Evolutionary conservation across 768 basidiomycete genomes (phyloP), one percentile per base, ranked within the genome.

Genomic region (Coprinopsis strossmayeri): DNA sequence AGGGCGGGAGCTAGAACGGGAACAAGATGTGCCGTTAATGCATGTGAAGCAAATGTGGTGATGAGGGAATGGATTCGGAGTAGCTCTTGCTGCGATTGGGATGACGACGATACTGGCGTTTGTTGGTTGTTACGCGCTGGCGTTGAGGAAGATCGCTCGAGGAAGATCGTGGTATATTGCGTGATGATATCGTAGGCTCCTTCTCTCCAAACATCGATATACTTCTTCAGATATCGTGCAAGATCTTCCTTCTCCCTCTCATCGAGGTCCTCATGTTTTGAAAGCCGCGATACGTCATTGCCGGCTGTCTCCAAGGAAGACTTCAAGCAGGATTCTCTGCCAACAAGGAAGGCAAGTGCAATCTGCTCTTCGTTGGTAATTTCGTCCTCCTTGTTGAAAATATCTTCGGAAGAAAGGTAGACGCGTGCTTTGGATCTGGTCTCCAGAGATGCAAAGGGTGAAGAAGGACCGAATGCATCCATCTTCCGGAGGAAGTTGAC

Each of bases 141-240:
- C 15, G 61, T 55, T 38, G 73, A 58, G 7, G 70, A n/a, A n/a
- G n/a, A 67, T 45, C 77, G 79, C 53, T 91, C 87, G 28, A 93
- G 78, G 64, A 97, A 95, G 53, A 96, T 92, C 32, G 91, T 82
- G 2, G 84, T 77, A 58, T 82, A 96, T 61, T 95, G 92, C 13
- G 87, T 87, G 56, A 95, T 76, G 63, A 94, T 80, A 64, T 97
- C 92, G 67, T 94, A 88, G 18, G 91, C 87, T 39, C 88, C 84
- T 67, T 97, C 94, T 45, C 93, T 73, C 84, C 94, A 96, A 10
- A 82, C 65, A 59, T 95, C 94, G 54, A 95, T 81, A 64, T 91
- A 93, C 60, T 81, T 84, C 58, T 90, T 84, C 53, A 95, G 70
- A 66, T 84, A 92, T 28, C 84, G 70, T 28, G 84, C 79, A 37